These are phyloP conservation scores for Domatiomyces globalis DNA, from an alignment of 2,329 filamentous ascomycete genomes.

Conservation along the genomic window DNA sequence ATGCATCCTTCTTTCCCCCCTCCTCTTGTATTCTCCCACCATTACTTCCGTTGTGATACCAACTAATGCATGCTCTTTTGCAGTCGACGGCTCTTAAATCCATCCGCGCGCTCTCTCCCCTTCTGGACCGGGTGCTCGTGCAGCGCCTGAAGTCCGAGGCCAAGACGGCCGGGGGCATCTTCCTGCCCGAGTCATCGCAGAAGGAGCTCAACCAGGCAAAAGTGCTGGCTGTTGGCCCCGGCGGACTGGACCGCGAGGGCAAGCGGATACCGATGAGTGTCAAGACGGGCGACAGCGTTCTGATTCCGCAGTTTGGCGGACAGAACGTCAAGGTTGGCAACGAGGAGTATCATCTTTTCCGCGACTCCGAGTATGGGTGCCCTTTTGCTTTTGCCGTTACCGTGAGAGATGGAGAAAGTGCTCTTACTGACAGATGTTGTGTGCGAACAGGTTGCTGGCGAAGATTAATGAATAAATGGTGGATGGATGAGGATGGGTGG, in stretches of 20 bases:
- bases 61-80: too few species aligned
- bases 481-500: background rate
- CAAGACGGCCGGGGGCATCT: conserved; percentile 94
- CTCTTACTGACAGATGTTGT: background rate
- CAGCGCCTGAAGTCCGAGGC: conserved; percentile 95
- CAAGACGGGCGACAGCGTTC: conserved; percentile 68
- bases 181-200: conserved; percentile 88
- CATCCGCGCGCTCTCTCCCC: conserved; percentile 86
- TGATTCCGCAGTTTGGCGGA: conserved; percentile 92
- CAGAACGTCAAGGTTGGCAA: conserved; percentile 95
- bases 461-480: conserved; percentile 86
- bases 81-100: conserved; percentile 56
- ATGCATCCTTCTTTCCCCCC: too few species aligned
- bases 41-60: too few species aligned
- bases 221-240: conserved; percentile 88
- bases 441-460: conserved; percentile 61
- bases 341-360: conserved; percentile 89
- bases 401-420: background rate
- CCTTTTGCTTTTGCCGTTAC: background rate
- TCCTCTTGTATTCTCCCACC: too few species aligned
- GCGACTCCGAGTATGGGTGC: conserved; percentile 86
- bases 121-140: conserved; percentile 94
- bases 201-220: conserved; percentile 98
- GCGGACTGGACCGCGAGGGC: conserved; percentile 73
- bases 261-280: conserved; percentile 79